These are phyloP conservation scores for Malus hybrid DNA, from an alignment of 331 rosid genomes.

Conservation along the genomic window DNA sequence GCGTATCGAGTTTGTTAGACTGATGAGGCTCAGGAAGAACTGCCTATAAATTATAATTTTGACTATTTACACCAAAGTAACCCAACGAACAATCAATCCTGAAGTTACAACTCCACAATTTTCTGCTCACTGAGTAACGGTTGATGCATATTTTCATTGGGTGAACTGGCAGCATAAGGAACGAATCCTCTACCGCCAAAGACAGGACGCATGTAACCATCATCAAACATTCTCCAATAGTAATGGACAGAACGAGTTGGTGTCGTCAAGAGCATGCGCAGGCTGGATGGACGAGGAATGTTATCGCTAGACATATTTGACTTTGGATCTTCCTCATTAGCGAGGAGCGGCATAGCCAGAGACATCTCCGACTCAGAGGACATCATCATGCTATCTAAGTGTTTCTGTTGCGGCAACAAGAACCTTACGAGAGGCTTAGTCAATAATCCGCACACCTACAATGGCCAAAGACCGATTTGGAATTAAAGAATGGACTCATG, in stretches of 20 bases:
- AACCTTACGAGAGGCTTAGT: constrained; percentile 46
- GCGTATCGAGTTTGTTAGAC: not conserved
- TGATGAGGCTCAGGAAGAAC: not conserved
- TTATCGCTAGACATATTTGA: not conserved
- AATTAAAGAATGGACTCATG: not conserved
- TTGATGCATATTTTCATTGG: not conserved
- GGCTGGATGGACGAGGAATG: constrained; percentile 18
- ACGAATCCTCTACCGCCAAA: constrained; percentile 56
- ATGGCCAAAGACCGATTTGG: not conserved
- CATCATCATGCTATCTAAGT: not conserved
- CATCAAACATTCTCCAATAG: constrained; percentile 47
- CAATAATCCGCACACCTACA: constrained; percentile 60
- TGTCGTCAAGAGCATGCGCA: constrained; percentile 19
- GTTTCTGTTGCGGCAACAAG: constrained; percentile 30
- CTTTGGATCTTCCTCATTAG: constrained; percentile 15
- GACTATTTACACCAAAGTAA: not conserved
- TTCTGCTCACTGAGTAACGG: not conserved
- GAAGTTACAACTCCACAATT: not conserved
- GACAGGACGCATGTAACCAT: constrained; percentile 51
- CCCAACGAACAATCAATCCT: not conserved
- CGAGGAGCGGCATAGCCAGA: constrained; percentile 18
- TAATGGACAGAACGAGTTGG: constrained; percentile 31
- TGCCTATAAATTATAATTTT: not conserved
- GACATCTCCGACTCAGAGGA: constrained; percentile 13
- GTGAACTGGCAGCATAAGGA: constrained; percentile 15